Base-by-base conservation (phyloP, 2,329 filamentous ascomycete genomes). In the Neofusicoccum sp. region DNA sequence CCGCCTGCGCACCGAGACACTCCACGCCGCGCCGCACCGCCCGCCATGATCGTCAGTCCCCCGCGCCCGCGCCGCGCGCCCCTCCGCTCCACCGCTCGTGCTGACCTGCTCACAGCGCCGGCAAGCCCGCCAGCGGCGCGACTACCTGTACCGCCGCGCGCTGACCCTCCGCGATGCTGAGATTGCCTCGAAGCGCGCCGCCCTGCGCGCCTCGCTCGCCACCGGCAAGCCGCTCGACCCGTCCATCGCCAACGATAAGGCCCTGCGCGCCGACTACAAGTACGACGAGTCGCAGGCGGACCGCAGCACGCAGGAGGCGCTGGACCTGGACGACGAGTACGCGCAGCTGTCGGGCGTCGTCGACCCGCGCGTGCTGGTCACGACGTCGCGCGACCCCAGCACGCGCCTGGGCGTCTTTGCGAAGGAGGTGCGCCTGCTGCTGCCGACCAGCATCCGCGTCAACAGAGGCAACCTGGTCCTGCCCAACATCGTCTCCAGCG, bases 391-490 rank as follows among this genome's bases (percentile, higher is more conserved):
- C 70, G 89, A 93, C 66, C 93, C 95, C 20, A 93, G 89, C 31
- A 89, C 90, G 49, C 84, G 95, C 58, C 81, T 99, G 7, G 84
- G 86, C n/a, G 88, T 91, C 0, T 99, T 99, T 71, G 89, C 91
- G 31, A 98, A 99, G 73, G 95, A 98, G 74, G 89, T 96, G 58
- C 82, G 92, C 56, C 79, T 96, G 20, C 79, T 96, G 5, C 80
- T 96, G 1, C 93, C 93, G 0, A 97, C 93, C 0, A 84, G 88
- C 0, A 93, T 97, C 63, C 86, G 93, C 8, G 77, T 98, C 58
- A 99, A 99, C 74, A 86, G 95, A 73, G 95, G 95, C 71, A 97
- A 95, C 65, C 82, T 96, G 31, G 87, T 98, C 63, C 80, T 98
- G 7, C 89, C 89, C 2, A 93, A 96, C 68, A 82, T 99, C 2